Conservation (phyloP, 257 asterid species). For the Asclepias syriaca region DNA sequence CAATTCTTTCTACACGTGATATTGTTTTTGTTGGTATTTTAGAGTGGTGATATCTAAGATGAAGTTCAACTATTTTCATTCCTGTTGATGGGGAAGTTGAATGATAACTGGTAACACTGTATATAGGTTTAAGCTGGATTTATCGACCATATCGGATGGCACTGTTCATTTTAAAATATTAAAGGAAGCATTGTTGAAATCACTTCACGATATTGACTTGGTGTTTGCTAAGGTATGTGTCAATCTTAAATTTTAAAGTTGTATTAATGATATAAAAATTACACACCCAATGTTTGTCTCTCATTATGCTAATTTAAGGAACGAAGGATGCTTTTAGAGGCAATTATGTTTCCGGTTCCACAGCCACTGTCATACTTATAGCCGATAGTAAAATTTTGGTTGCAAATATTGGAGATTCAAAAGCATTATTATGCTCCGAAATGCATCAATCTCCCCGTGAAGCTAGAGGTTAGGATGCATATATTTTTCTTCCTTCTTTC, state of each 20-base stretch:
- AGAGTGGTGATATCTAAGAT: neutral
- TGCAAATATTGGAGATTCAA: constrained; percentile 92
- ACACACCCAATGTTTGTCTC: constrained; percentile 12
- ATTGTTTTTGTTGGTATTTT: neutral
- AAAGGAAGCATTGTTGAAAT: constrained; percentile 85
- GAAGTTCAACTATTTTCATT: neutral
- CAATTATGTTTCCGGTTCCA: constrained; percentile 77
- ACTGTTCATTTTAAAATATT: constrained; percentile 70
- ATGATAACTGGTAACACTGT: neutral
- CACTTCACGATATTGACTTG: constrained; percentile 78
- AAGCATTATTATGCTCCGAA: constrained; percentile 95
- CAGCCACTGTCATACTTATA: constrained; percentile 73
- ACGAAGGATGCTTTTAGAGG: constrained; percentile 71
- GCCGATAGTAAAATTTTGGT: constrained; percentile 82
- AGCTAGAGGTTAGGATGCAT: constrained; percentile 62
- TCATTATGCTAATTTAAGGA: constrained; percentile 19
- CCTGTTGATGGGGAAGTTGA: neutral
- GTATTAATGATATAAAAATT: neutral
- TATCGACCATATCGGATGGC: constrained; percentile 66
- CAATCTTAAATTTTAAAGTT: neutral
- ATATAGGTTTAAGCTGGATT: constrained; percentile 63
- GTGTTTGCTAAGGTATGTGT: constrained; percentile 53
- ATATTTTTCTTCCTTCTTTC: constrained; percentile 13
- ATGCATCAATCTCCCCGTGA: constrained; percentile 66
- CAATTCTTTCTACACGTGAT: neutral